A percentile compares a stretch with the other conserved stretches of the same genome.
Evolutionary conservation across 1,139 yeast genomes (phyloP).

Genomic region (Lodderomyces jiufengensis): DNA sequence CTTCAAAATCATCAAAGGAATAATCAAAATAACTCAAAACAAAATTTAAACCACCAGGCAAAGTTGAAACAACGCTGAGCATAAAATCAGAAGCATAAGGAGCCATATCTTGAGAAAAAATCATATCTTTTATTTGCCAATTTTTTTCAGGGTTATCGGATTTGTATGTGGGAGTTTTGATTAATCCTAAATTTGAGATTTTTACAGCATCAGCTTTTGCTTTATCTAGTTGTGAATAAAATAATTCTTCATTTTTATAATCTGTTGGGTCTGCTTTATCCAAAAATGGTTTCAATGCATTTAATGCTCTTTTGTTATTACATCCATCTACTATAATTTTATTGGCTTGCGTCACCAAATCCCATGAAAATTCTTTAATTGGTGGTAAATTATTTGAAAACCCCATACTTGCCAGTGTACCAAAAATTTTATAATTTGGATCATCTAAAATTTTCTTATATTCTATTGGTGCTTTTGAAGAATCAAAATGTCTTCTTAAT

Average conservation of each 20-base stretch:
- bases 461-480: constrained; percentile 16
- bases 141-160: constrained; percentile 2
- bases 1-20: constrained; percentile 21
- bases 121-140: constrained; percentile 30
- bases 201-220: constrained; percentile 33
- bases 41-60: constrained; percentile 34
- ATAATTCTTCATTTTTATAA: constrained; percentile 21
- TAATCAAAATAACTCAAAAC: constrained; percentile 31
- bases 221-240: constrained; percentile 22
- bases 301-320: constrained; percentile 24
- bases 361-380: constrained; percentile 34
- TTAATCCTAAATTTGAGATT: constrained; percentile 39
- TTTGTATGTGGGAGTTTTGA: constrained; percentile 19
- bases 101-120: constrained; percentile 39
- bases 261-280: constrained; percentile 17
- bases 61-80: constrained; percentile 31
- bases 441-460: constrained; percentile 19
- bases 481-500: constrained; percentile 26
- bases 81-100: constrained; percentile 36
- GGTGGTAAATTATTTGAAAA: constrained; percentile 30
- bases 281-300: constrained; percentile 20
- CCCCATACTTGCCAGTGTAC: constrained; percentile 35
- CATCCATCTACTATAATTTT: constrained; percentile 18
- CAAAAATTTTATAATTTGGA: constrained; percentile 27
- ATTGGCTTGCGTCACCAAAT: constrained; percentile 23